Conservation (phyloP, 192 early-diverging fungal species). For the Blastocladiella britannica region DNA sequence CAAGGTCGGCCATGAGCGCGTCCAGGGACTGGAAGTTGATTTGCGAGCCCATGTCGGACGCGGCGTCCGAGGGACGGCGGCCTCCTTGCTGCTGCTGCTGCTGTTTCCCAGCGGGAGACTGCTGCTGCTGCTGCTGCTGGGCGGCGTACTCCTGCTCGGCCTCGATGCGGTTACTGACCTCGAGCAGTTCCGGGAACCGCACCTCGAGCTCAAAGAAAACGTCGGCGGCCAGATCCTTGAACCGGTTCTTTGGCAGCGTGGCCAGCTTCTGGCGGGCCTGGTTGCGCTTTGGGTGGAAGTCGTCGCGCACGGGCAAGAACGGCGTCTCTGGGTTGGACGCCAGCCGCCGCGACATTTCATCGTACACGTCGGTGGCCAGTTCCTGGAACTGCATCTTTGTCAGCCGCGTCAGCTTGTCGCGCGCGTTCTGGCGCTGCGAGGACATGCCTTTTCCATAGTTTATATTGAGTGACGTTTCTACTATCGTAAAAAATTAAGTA, state of each 20-base stretch:
- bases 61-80: not conserved
- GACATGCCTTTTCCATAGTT: not conserved
- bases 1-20: slow-evolving; percentile 55
- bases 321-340: slow-evolving; percentile 26
- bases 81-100: not conserved
- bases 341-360: slow-evolving; percentile 60
- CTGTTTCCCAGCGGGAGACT: not conserved
- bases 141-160: not conserved
- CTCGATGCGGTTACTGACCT: slow-evolving; percentile 2
- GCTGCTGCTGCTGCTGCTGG: not conserved
- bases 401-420: slow-evolving; percentile 60
- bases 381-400: slow-evolving; percentile 75
- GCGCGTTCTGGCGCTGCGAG: slow-evolving; percentile 11
- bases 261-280: slow-evolving; percentile 90
- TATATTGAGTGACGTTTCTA: not conserved
- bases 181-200: slow-evolving; percentile 30
- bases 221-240: slow-evolving; percentile 81
- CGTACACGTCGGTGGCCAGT: slow-evolving; percentile 86
- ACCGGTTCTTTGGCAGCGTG: slow-evolving; percentile 64
- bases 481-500: not conserved
- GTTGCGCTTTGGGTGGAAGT: slow-evolving; percentile 88
- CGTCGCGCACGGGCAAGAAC: slow-evolving; percentile 58
- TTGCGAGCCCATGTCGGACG: not conserved
- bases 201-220: slow-evolving; percentile 54
- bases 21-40: slow-evolving; percentile 43